Percentiles rank a stretch among this genome's conserved stretches.
These are phyloP conservation scores for Solanum dulcamara DNA, from an alignment of 257 asterid species.

Conservation along the genomic window DNA sequence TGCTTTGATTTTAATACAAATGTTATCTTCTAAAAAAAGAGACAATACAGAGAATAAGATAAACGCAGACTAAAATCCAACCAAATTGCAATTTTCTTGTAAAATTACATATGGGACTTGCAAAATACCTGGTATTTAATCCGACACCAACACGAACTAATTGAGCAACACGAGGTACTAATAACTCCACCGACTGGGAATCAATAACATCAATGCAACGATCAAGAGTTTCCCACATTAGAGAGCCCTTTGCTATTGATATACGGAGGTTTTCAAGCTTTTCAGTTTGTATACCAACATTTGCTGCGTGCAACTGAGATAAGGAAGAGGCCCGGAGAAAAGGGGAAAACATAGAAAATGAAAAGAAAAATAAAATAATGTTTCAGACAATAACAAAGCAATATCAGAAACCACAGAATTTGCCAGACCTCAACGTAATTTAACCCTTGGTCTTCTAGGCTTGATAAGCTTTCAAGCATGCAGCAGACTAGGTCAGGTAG, in stretches of 20 bases:
- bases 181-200: constrained; percentile 58
- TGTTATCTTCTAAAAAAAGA: not conserved
- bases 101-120: not conserved
- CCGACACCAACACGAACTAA: constrained; percentile 84
- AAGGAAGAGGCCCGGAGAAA: not conserved
- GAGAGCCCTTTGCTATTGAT: constrained; percentile 89
- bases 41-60: not conserved
- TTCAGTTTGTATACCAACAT: constrained; percentile 87
- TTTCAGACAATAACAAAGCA: not conserved
- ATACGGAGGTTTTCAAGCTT: constrained; percentile 85
- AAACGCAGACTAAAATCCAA: not conserved
- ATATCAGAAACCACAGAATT: not conserved
- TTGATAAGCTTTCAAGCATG: constrained; percentile 97
- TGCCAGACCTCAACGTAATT: constrained; percentile 85
- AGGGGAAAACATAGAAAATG: not conserved
- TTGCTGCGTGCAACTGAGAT: constrained; percentile 81
- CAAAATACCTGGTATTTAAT: constrained; percentile 75
- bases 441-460: constrained; percentile 98
- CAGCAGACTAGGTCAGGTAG: constrained; percentile 87
- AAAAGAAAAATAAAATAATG: not conserved
- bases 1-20: not conserved
- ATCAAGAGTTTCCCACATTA: constrained; percentile 99
- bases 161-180: constrained; percentile 88
- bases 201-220: constrained; percentile 84
- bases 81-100: not conserved